phyloP scores from a whole-genome alignment of 345 rosid species.

The Gossypium australe region DNA sequence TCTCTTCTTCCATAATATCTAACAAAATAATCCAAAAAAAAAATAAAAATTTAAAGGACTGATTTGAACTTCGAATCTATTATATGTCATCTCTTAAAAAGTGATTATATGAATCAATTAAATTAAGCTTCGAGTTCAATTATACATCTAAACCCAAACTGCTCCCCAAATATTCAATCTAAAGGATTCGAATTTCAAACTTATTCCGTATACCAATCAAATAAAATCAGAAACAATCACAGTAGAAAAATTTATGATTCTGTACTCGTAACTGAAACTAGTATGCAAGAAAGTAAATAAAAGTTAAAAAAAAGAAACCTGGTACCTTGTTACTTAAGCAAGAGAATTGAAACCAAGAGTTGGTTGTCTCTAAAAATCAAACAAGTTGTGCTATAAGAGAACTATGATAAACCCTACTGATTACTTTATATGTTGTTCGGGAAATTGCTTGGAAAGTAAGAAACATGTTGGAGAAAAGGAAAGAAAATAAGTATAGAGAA shows the following conservation, averaged over 20 bases:
- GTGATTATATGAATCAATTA: not conserved
- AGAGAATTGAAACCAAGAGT: not conserved
- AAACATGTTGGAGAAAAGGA: not conserved
- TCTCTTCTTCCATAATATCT: constrained; percentile 29
- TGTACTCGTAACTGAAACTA: not conserved
- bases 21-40: not conserved
- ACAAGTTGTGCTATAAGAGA: not conserved
- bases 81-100: not conserved
- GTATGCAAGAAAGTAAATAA: not conserved
- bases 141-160: too few species aligned
- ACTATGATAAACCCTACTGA: not conserved
- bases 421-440: not conserved
- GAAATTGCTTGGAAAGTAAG: not conserved
- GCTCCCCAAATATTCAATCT: too few species aligned
- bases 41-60: not conserved
- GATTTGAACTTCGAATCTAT: too few species aligned
- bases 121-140: too few species aligned
- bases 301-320: not conserved
- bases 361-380: not conserved
- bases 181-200: too few species aligned
- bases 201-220: not conserved
- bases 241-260: not conserved
- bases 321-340: not conserved
- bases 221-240: not conserved
- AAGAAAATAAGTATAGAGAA: not conserved